Percentiles rank a stretch among this genome's conserved stretches.
phyloP scores from a whole-genome alignment of 2,329 filamentous ascomycete species.

The Claviceps citrina region DNA sequence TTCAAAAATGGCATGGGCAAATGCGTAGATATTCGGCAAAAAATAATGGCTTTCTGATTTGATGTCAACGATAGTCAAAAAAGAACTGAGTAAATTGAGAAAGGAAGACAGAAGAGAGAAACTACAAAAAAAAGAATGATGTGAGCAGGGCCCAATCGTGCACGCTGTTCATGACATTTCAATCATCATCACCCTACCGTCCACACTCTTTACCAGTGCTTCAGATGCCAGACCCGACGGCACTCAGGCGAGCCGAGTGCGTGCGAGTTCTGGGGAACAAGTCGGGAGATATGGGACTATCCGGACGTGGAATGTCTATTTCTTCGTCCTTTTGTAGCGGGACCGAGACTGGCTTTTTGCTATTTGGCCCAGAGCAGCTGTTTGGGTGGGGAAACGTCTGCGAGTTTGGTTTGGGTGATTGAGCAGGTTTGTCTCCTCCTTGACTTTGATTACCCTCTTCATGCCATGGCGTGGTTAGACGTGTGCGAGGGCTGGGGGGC shows the following conservation, averaged over 20 bases:
- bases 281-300: slow-evolving; percentile 24
- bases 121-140: not conserved
- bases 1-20: too few relatives aligned
- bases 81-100: too few relatives aligned
- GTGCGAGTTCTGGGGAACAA: slow-evolving; percentile 16
- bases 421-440: not conserved
- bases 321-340: slow-evolving; percentile 7
- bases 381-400: slow-evolving; percentile 1
- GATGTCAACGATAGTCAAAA: not conserved
- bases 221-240: slow-evolving; percentile 15
- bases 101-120: not conserved
- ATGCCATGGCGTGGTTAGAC: slow-evolving; percentile 1
- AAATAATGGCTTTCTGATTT: not conserved
- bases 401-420: slow-evolving; percentile 9
- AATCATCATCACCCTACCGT: slow-evolving; percentile 28
- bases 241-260: slow-evolving; percentile 25
- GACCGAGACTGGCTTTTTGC: not conserved
- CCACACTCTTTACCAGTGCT: slow-evolving; percentile 15
- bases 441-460: not conserved
- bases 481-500: too few relatives aligned
- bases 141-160: not conserved
- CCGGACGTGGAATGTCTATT: slow-evolving; percentile 23
- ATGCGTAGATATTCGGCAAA: too few relatives aligned
- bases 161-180: too few relatives aligned
- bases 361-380: slow-evolving; percentile 1